phyloP scores from a whole-genome alignment of 345 rosid species.

The Camelina sativa region DNA sequence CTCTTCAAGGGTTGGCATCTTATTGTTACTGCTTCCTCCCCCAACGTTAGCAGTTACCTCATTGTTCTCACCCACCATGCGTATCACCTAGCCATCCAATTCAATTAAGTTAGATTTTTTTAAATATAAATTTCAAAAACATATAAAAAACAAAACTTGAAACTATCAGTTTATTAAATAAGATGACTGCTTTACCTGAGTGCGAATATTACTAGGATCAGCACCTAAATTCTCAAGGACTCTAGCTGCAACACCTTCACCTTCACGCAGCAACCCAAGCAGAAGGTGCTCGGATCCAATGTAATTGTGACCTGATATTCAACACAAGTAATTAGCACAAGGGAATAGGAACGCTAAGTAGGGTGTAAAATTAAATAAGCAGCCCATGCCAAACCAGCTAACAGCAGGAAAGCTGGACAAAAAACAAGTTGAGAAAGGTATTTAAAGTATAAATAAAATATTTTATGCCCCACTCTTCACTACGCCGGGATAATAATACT shows the following conservation, averaged over 20 bases:
- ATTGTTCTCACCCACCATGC: conserved; percentile 99
- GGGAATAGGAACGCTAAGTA: no score
- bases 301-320: conserved; percentile 86
- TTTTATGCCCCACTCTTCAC: neutral
- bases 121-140: neutral
- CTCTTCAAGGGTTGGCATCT: conserved; percentile 99
- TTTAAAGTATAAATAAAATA: neutral
- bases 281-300: conserved; percentile 99
- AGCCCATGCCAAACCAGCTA: no score
- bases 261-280: conserved; percentile 94
- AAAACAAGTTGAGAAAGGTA: conserved; percentile 1
- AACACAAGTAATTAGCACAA: conserved; percentile 13
- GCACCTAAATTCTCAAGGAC: conserved; percentile 98
- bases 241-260: conserved; percentile 99
- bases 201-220: conserved; percentile 94
- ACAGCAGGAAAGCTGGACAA: neutral
- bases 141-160: neutral
- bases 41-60: conserved; percentile 87
- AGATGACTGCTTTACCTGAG: conserved; percentile 65
- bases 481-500: neutral
- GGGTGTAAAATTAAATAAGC: no score
- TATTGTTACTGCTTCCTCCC: conserved; percentile 73
- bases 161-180: neutral
- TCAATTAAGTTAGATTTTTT: neutral
- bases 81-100: conserved; percentile 72